Conservation (phyloP, 225 moss, liverwort and hornwort genomes). For the Polytrichum formosum region DNA sequence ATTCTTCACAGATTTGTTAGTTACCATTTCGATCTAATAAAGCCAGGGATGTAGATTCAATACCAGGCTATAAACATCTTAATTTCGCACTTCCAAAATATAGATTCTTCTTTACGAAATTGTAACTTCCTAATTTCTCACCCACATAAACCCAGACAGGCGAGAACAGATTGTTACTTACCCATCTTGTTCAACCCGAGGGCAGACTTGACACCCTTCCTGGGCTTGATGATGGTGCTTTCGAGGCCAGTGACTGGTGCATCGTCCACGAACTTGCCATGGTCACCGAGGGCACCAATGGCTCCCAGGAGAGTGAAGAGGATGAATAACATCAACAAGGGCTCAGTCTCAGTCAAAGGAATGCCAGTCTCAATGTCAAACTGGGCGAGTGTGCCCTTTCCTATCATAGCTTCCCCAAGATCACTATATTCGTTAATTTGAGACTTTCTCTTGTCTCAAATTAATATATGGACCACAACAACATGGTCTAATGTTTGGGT, state of each 20-base stretch:
- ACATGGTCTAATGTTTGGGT: too few species aligned
- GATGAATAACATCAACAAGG: conserved; percentile 78
- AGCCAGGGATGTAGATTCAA: too few species aligned
- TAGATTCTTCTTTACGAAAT: too few species aligned
- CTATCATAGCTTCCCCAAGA: conserved; percentile 73
- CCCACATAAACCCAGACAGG: not conserved
- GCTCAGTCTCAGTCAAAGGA: conserved; percentile 81
- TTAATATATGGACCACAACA: too few species aligned
- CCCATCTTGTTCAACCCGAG: conserved; percentile 67
- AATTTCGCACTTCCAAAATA: too few species aligned
- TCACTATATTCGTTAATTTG: too few species aligned
- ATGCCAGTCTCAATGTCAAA: conserved; percentile 92
- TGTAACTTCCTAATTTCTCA: too few species aligned
- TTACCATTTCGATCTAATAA: too few species aligned
- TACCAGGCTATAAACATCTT: too few species aligned
- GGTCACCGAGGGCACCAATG: conserved; percentile 78
- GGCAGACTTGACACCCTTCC: conserved; percentile 61
- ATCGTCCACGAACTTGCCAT: conserved; percentile 66
- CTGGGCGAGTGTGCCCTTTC: conserved; percentile 82
- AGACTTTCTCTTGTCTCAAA: too few species aligned
- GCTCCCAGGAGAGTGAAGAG: conserved; percentile 81
- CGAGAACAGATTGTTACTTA: conserved; percentile 8
- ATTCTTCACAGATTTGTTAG: too few species aligned
- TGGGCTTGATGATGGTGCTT: conserved; percentile 48
- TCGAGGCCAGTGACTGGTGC: conserved; percentile 20